Conservation (phyloP, 306 rosid species). For the Quercus wislizeni region DNA sequence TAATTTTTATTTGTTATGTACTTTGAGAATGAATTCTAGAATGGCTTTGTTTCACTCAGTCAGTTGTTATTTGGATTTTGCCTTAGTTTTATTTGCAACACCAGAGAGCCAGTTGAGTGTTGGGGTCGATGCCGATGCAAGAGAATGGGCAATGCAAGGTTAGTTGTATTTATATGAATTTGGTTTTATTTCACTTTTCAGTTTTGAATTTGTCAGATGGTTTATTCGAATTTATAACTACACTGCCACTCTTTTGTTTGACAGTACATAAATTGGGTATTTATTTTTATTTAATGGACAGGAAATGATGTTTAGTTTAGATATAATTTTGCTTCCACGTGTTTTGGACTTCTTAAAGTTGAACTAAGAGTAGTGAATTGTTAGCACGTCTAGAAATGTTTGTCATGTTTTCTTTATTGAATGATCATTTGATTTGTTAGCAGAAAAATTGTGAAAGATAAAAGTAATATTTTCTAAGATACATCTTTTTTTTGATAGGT, state of each 20-base stretch:
- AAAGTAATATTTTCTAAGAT: not conserved
- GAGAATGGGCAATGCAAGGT: slow-evolving; percentile 91
- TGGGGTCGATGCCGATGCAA: slow-evolving; percentile 40
- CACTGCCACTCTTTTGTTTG: not conserved
- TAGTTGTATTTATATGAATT: not conserved
- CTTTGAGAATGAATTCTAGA: not conserved
- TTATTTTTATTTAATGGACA: not conserved
- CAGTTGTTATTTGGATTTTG: slow-evolving; percentile 25
- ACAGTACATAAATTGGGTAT: not conserved
- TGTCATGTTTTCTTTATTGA: not conserved
- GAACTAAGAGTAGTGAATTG: not conserved
- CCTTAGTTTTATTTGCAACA: slow-evolving; percentile 49
- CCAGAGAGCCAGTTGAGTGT: slow-evolving; percentile 60
- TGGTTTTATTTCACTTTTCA: not conserved
- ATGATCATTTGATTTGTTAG: not conserved
- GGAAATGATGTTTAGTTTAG: not conserved
- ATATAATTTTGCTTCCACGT: not conserved
- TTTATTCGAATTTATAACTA: not conserved
- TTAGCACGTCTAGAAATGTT: not conserved
- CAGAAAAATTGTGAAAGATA: not conserved
- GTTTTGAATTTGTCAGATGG: not conserved
- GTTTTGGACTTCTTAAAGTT: not conserved
- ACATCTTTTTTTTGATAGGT: not conserved
- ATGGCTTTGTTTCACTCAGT: not conserved
- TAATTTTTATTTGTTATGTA: not conserved